phyloP scores from a whole-genome alignment of 2,329 filamentous ascomycete genomes.

The Aspergillus puulaauensis region DNA sequence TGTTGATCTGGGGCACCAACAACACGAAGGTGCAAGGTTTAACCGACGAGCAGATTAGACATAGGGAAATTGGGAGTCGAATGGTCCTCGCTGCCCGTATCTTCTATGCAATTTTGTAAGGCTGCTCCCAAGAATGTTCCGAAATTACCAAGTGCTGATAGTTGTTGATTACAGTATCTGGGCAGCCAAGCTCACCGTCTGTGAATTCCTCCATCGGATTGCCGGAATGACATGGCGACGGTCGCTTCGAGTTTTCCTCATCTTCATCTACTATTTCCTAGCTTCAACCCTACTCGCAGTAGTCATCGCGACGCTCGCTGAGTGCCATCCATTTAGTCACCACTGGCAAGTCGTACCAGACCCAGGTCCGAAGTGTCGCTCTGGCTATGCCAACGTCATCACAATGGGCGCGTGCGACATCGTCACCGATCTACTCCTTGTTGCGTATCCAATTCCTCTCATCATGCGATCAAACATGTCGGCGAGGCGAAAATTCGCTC shows the following conservation, averaged over 20 bases:
- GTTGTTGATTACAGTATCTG: constrained; percentile 64
- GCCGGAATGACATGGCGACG: constrained; percentile 78
- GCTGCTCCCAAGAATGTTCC: neutral
- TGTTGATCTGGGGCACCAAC: constrained; percentile 88
- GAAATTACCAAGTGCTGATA: constrained; percentile 15
- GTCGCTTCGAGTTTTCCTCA: constrained; percentile 69
- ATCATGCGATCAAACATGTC: constrained; percentile 77
- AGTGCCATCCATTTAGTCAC: constrained; percentile 74
- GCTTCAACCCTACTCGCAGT: constrained; percentile 76
- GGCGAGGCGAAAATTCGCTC: constrained; percentile 73
- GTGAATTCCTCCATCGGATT: constrained; percentile 86
- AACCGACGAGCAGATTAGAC: constrained; percentile 57
- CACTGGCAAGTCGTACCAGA: constrained; percentile 86
- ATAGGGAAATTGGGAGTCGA: constrained; percentile 71
- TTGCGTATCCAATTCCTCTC: constrained; percentile 86
- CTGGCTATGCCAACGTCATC: constrained; percentile 81
- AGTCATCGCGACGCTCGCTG: constrained; percentile 74
- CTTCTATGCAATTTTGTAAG: constrained; percentile 86
- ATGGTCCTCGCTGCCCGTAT: constrained; percentile 80
- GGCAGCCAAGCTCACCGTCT: constrained; percentile 85
- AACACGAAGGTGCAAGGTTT: constrained; percentile 65
- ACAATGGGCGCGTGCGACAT: constrained; percentile 90
- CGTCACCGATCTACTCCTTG: constrained; percentile 81
- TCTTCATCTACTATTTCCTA: constrained; percentile 72
- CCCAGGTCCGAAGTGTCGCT: constrained; percentile 79